These are phyloP conservation scores for Populus euphratica DNA, from an alignment of 345 rosid genomes.

Conservation along the genomic window DNA sequence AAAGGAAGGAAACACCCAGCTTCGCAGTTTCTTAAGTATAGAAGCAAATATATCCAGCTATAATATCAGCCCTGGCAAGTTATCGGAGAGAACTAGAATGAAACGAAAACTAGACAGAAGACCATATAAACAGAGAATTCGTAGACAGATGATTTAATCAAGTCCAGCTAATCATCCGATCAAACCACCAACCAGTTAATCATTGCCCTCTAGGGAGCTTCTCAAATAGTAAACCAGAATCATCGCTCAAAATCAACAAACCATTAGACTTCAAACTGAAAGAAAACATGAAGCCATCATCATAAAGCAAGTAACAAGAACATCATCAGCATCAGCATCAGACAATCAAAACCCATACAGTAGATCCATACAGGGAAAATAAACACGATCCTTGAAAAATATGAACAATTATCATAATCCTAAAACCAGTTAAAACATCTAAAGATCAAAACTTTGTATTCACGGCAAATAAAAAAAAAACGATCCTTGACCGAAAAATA, in stretches of 20 bases:
- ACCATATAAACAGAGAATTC: no score
- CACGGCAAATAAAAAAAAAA: not conserved
- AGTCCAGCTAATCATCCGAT: not conserved
- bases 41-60: not conserved
- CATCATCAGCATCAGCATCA: not conserved
- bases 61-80: no score
- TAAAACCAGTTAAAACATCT: not conserved
- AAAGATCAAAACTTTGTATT: not conserved
- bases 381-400: slow-evolving; percentile 1
- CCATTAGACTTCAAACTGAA: not conserved
- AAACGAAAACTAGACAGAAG: no score
- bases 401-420: not conserved
- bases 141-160: no score
- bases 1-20: not conserved
- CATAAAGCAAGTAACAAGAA: not conserved
- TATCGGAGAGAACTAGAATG: no score
- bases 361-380: not conserved
- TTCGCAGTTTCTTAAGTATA: not conserved
- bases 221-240: not conserved
- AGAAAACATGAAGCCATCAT: not conserved
- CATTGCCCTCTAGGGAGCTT: not conserved
- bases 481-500: slow-evolving; percentile 5
- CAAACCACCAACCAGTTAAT: not conserved
- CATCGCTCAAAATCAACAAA: not conserved
- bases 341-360: not conserved